Evolutionary conservation across 805 yeast species (phyloP), one percentile per base, ranked within the genome.

Genomic region (Barnettozyma sucrosica): DNA sequence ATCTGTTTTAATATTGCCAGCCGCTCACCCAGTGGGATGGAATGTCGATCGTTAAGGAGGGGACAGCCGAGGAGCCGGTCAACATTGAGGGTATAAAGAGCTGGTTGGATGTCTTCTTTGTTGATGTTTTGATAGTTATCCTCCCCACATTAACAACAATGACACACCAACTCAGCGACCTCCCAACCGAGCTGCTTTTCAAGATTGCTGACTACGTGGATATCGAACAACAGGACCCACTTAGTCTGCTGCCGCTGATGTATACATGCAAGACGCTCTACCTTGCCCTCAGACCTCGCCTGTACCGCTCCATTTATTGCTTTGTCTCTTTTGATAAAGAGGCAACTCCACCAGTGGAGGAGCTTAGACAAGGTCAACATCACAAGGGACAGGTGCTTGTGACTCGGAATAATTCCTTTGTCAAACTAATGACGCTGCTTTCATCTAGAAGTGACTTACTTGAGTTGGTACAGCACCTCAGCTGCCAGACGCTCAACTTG

Each of bases 261-360:
- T 20, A 51, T 2, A 48, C 52, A 1, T 54, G 53, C 30, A 51
- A 42, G 36, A 43, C 45, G 13, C 45, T 53, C 25, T 51, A 55
- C 45, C 21, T 24, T 8, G 21, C 41, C 1, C 45, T 43, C 21
- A 48, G 55, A 21, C 37, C 47, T 10, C 25, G 38, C 3, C 18
- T 56, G 13, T 56, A 53, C 36, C 24, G 39, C 4, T 41, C 50
- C 11, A 56, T 56, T 16, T 48, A 46, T 20, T 51, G 52, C 10
- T 40, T 55, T 18, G 36, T 53, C 16, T 48, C 52, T 10, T 45
- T 53, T 8, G 58, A 50, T 26, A 46, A 40, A 28, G 19, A 36
- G 14, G 11, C 32, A 1, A 21, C 28, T 2, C 40, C 41, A 11
- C 41, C 49, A 6, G 19, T 43, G 9, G 41, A 45, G 21, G 30